Evolutionary conservation across 192 early-diverging fungal species (phyloP), one percentile per base, ranked within the genome.

Genomic region (Entrophospora sp.): DNA sequence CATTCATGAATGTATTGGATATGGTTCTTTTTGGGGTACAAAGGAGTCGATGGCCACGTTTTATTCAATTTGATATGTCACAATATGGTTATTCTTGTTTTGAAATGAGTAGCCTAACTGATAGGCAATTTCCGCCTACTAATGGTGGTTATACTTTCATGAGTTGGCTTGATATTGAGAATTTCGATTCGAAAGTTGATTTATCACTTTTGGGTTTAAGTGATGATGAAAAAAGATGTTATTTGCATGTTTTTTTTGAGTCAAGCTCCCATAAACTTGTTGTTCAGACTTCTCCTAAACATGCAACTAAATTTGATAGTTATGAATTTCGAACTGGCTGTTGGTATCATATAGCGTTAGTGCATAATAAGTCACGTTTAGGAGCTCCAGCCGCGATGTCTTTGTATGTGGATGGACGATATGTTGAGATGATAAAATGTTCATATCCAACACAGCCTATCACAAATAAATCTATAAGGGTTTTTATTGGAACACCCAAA

Each of bases 281-380:
- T 20, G 73, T 77, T 7, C 70, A 77, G 12, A 69, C 69, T 18
- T 76, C 69, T 14, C 75, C 78, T 46, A 77, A 80, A 31, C 76
- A 81, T 18, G 65, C 67, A 1, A 56, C 67, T 27, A 53, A 63
- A 27, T 86, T 88, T 51, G 77, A 79, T 8, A 63, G 61, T 13
- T 80, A 79, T 65, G 69, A 75, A 9, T 85, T 88, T 61, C 67
- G 78, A 31, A 67, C 78, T 30, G 79, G 80, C 5, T 75, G 66
- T 24, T 89, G 88, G 87, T 85, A 84, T 45, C 88, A 89, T 61
- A 51, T 89, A 16, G 84, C 75, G 0, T 61, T 89, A 12, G 86
- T 89, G 1, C 88, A 89, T 66, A 52, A 78, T 22, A 75, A 75
- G 57, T 78, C 88, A 7, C 64, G 81, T 22, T 37, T 89, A 22